Conservation (phyloP, 225 moss, liverwort and hornwort species). For the Thuidium tamariscinum region DNA sequence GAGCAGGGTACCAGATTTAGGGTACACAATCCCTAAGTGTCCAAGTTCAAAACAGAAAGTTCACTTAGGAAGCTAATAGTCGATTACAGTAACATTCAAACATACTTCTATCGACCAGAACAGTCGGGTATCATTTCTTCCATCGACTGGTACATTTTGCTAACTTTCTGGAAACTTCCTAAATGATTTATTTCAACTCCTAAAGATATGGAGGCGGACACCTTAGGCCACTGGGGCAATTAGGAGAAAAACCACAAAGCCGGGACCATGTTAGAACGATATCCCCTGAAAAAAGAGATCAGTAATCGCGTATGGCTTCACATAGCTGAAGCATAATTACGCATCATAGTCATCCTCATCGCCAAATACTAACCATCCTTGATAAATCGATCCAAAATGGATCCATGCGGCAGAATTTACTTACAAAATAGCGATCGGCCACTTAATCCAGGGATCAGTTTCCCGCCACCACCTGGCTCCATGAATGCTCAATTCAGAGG, state of each 20-base stretch:
- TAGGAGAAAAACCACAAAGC: not conserved
- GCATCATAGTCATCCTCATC: not conserved
- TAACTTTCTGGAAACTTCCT: not conserved
- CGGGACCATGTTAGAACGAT: not conserved
- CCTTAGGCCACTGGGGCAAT: not conserved
- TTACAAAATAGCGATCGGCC: constrained; percentile 91
- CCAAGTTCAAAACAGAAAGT: not conserved
- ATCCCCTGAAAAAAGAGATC: not conserved
- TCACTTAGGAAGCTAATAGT: not conserved
- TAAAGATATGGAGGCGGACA: not conserved
- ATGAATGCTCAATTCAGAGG: constrained; percentile 29
- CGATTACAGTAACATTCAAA: not conserved
- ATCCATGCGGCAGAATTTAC: not conserved
- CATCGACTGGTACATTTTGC: not conserved
- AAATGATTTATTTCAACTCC: not conserved
- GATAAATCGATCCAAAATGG: not conserved
- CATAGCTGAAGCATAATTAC: not conserved
- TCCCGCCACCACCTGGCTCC: constrained; percentile 57
- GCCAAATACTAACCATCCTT: not conserved
- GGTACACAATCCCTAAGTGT: not conserved
- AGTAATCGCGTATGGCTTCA: not conserved
- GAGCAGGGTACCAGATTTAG: not conserved
- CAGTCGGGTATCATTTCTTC: not conserved
- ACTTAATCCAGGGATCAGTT: constrained; percentile 83
- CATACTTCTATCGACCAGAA: not conserved